Evolutionary conservation across 2,329 filamentous ascomycete species (phyloP), one percentile per base, ranked within the genome.

Genomic region (Paraphoma chrysanthemicola): DNA sequence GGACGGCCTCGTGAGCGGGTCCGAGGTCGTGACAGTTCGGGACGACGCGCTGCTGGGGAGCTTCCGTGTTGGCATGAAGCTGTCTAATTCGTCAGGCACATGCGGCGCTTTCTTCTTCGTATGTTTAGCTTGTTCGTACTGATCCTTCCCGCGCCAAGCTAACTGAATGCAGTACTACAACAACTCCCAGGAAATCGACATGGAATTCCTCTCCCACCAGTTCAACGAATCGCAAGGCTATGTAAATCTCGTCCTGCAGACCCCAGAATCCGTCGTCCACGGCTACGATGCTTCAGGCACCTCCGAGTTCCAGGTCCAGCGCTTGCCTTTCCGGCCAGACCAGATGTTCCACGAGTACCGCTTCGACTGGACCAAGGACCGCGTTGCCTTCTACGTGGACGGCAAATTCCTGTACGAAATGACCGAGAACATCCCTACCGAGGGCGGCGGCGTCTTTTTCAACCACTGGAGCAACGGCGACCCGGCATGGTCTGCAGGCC

Each of bases 71-170:
- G 84, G 84, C 36, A 88, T 92, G 80, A 89, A 86, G 75, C 74
- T 89, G 53, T 86, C 87, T 0, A 76, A 77, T 39, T 78, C 84
- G 6, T 77, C 80, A 1, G 90, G 90, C 28, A 93, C 91, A 1
- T 93, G 90, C 72, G 87, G 85, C 30, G 90, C 90, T 6, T 93
- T 93, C 77, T 93, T 93, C 76, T 94, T 90, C 87, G 88, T 91
- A 76, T 54, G 77, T 17, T 44, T 44, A 17, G 14, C 18, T 23
- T 18, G 11, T 16, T 8, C 33, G 9, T 14, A 23, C 14, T 10
- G 18, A 30, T 11, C 4, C 17, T 18, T n/a, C 43, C 8, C 0
- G 39, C 42, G 33, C 42, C 39, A 23, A 28, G 48, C 62, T 69
- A 59, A 66, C 51, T 16, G 41, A 36, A 2, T 33, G 39, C 59